Base-by-base conservation (phyloP, 805 yeast species). In the Yamadazyma scolyti region DNA sequence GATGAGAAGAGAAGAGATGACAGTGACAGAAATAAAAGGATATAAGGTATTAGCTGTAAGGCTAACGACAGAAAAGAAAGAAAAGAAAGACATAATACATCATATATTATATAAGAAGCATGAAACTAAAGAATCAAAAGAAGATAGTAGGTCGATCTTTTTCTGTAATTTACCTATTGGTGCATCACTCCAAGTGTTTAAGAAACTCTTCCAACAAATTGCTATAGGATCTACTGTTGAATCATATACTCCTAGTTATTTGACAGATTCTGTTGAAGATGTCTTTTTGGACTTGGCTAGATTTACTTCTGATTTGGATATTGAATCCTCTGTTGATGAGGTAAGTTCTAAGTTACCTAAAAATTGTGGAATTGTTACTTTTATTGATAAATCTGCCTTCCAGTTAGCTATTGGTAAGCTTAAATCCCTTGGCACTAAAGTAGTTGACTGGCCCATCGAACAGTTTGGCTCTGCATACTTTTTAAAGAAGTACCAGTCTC, bases 81-180 rank as follows among this genome's bases (percentile, higher is more conserved):
- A n/a, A n/a, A n/a, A n/a, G n/a, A n/a, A n/a, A n/a, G n/a, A n/a
- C n/a, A n/a, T 59, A 2, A 48, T 53, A 15, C 94, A 85, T 51
- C 80, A 74, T 46, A 57, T 82, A 42, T 83, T 68, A 47, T 57
- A 74, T 44, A 82, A 82, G 54, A 83, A 79, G 47, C 94, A 84
- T 50, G 60, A 68, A 25, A 50, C 56, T 24, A 61, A 62, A 30
- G 70, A 71, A 20, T 55, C 68, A 13, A 56, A 52, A 12, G 44
- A 46, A n/a, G 71, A 72, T 30, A 68, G 71, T 32, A 65, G 83
- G 30, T 70, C 83, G 17, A 54, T 89, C n/a, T 89, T 89, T 57
- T 52, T 82, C 5, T 76, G 82, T 36, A 88, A 89, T 50, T 58
- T 87, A 23, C 96, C 97, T 2, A 58, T 80, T 14, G 69, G 72